These are phyloP conservation scores for Epichloe gansuensis DNA, from an alignment of 2,329 filamentous ascomycete species.

Conservation along the genomic window DNA sequence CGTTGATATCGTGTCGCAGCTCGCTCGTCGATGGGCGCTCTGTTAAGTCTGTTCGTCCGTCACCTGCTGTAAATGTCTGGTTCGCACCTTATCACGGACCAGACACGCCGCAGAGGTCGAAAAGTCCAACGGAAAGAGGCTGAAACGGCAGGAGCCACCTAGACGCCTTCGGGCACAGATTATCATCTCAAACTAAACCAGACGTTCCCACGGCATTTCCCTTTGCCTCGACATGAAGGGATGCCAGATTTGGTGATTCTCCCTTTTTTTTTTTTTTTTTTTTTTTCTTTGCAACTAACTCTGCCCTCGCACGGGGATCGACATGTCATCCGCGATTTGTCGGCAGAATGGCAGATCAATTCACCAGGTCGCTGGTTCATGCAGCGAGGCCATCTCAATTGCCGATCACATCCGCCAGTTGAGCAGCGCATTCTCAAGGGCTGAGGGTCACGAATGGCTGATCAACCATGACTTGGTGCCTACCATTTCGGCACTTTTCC, in stretches of 20 bases:
- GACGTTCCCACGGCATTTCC: background rate
- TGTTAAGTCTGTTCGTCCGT: background rate
- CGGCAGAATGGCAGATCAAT: background rate
- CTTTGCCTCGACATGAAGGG: background rate
- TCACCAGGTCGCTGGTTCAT: background rate
- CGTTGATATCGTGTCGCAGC: too few relatives aligned
- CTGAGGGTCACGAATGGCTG: too few relatives aligned
- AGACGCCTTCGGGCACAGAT: background rate
- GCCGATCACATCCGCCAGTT: background rate
- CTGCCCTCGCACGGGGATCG: background rate
- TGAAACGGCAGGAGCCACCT: background rate
- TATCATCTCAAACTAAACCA: background rate
- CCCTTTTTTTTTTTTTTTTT: fast-evolving
- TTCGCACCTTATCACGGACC: too few relatives aligned
- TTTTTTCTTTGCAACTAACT: background rate
- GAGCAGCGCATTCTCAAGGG: too few relatives aligned
- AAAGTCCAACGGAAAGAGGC: background rate
- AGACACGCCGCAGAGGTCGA: background rate
- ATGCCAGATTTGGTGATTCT: background rate
- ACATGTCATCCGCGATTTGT: background rate
- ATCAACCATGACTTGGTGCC: too few relatives aligned
- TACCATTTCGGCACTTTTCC: too few relatives aligned
- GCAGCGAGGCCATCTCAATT: background rate
- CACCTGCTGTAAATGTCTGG: background rate
- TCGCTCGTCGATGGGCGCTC: too few relatives aligned